phyloP scores from a whole-genome alignment of 2,329 filamentous ascomycete species.

The Penicillium polonicum region DNA sequence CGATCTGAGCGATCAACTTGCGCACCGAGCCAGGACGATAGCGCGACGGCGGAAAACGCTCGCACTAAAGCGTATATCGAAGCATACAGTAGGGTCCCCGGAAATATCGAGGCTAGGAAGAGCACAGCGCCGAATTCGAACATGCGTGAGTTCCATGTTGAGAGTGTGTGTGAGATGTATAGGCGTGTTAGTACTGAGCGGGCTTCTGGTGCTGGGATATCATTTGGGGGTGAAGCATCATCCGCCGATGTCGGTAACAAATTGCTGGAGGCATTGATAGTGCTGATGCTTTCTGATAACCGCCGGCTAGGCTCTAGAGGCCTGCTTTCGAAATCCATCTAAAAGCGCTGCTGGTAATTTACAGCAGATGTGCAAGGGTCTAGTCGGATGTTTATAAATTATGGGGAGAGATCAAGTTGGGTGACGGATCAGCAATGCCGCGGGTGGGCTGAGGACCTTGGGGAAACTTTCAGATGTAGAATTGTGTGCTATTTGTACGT shows the following conservation, averaged over 20 bases:
- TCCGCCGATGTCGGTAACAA: background rate
- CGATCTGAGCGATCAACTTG: slow-evolving; percentile 59
- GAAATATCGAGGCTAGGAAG: slow-evolving; percentile 57
- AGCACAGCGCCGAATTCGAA: slow-evolving; percentile 65
- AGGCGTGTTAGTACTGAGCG: slow-evolving; percentile 34
- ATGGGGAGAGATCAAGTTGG: background rate
- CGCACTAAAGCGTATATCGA: slow-evolving; percentile 68
- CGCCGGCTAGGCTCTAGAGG: background rate
- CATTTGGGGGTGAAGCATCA: background rate
- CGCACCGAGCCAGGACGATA: slow-evolving; percentile 59
- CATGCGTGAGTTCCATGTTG: slow-evolving; percentile 63
- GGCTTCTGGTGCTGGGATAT: background rate
- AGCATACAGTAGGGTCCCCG: slow-evolving; percentile 61
- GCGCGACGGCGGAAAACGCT: slow-evolving; percentile 55
- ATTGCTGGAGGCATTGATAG: background rate
- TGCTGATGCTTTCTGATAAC: background rate
- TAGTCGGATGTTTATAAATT: background rate
- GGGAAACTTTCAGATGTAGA: background rate
- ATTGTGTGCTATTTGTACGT: background rate
- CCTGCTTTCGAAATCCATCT: background rate
- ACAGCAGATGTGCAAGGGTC: background rate
- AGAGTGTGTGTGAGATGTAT: slow-evolving; percentile 45
- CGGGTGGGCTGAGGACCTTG: slow-evolving; percentile 5
- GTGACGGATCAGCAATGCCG: background rate
- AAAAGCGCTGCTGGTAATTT: background rate